Evolutionary conservation across 441 rosid genomes (phyloP).

Genomic region (Flueggea neowawraea): DNA sequence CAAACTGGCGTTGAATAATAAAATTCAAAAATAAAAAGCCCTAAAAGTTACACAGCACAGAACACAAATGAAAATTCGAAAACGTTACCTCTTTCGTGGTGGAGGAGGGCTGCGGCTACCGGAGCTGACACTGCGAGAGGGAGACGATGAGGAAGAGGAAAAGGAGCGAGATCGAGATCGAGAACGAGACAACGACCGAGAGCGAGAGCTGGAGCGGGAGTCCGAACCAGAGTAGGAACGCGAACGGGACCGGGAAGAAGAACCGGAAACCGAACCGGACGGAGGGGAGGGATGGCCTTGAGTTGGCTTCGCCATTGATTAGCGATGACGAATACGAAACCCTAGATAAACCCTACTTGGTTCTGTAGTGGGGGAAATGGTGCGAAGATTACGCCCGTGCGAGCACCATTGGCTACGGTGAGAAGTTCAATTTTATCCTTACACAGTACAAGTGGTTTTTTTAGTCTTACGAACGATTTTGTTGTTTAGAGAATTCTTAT

Average conservation of each 20-base stretch:
- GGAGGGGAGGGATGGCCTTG: constrained; percentile 59
- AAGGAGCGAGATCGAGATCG: constrained; percentile 35
- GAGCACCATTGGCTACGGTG: too few relatives aligned
- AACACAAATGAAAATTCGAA: too few relatives aligned
- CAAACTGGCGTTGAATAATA: too few relatives aligned
- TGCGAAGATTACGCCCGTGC: too few relatives aligned
- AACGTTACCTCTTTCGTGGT: constrained; percentile 38
- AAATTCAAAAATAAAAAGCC: too few relatives aligned
- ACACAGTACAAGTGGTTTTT: too few relatives aligned
- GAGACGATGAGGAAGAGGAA: constrained; percentile 46
- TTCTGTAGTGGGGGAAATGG: too few relatives aligned
- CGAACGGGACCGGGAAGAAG: constrained; percentile 40
- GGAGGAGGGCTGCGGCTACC: constrained; percentile 55
- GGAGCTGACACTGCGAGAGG: constrained; percentile 49
- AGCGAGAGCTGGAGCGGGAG: constrained; percentile 42
- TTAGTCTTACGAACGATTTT: too few relatives aligned
- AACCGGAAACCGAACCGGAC: constrained; percentile 48
- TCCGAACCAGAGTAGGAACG: constrained; percentile 38
- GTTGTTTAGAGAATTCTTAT: too few relatives aligned
- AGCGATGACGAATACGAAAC: constrained; percentile 15
- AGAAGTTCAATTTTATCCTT: too few relatives aligned
- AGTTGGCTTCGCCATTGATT: constrained; percentile 54
- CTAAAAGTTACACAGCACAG: too few relatives aligned
- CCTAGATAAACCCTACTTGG: constrained; percentile 40
- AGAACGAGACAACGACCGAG: too few relatives aligned